These are phyloP conservation scores for Colletotrichum sp. DNA, from an alignment of 2,329 filamentous ascomycete species.

Conservation along the genomic window DNA sequence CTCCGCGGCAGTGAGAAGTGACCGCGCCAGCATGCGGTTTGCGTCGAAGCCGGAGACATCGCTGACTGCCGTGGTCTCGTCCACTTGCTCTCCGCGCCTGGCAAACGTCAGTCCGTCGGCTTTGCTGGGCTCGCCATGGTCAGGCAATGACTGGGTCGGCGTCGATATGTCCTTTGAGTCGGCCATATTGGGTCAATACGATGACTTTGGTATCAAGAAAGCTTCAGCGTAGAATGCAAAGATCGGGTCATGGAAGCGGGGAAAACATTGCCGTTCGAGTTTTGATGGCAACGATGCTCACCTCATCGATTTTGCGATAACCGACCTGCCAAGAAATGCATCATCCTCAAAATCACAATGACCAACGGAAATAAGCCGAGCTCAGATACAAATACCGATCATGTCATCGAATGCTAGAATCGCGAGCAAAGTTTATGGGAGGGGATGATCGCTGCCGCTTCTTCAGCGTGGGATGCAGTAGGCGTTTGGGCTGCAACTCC, in stretches of 20 bases:
- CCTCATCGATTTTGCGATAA: neutral
- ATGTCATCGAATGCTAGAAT: neutral
- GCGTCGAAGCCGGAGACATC: constrained; percentile 35
- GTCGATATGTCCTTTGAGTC: neutral
- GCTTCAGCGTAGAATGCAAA: neutral
- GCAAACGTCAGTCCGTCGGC: constrained; percentile 21
- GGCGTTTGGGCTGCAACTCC: neutral
- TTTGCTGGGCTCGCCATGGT: neutral
- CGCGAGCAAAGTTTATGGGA: neutral
- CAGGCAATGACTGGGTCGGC: neutral
- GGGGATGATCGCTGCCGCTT: neutral
- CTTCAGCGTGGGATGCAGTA: neutral
- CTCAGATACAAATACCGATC: neutral
- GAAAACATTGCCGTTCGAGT: neutral
- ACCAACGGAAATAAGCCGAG: neutral
- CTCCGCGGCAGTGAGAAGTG: constrained; percentile 26
- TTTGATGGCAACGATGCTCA: neutral
- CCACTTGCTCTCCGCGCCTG: constrained; percentile 24
- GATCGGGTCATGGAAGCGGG: neutral
- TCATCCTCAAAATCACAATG: neutral
- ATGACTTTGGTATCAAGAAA: neutral
- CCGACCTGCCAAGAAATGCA: neutral
- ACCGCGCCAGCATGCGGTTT: constrained; percentile 36
- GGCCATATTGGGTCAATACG: neutral
- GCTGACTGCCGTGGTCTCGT: constrained; percentile 12